These are phyloP conservation scores for Naganishia randhawae DNA, from an alignment of 768 basidiomycete species.

Conservation along the genomic window DNA sequence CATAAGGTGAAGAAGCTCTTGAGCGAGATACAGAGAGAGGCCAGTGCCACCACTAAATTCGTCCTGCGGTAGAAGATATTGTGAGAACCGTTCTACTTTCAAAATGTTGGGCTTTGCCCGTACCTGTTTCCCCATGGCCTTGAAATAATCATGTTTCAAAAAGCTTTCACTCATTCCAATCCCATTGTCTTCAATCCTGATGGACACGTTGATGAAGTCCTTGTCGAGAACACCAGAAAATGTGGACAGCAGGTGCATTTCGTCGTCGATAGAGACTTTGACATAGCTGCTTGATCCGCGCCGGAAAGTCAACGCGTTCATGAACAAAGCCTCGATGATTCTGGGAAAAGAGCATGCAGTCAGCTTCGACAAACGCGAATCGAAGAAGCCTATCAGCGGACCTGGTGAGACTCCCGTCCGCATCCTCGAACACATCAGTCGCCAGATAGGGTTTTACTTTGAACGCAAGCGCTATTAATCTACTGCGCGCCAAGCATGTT, in stretches of 20 bases:
- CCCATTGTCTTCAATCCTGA: slow-evolving; percentile 2
- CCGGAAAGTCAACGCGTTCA: slow-evolving; percentile 8
- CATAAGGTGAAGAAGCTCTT: slow-evolving; percentile 9
- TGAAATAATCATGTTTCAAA: slow-evolving; percentile 7
- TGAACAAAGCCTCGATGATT: slow-evolving; percentile 14
- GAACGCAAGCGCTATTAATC: background rate
- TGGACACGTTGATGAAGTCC: background rate
- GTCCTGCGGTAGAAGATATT: background rate
- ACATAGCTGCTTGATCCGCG: background rate
- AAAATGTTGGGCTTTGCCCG: too few species aligned
- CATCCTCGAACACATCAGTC: slow-evolving; percentile 1
- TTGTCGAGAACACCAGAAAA: background rate
- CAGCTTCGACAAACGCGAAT: background rate
- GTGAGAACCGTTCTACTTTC: background rate
- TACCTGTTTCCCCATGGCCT: slow-evolving; percentile 14
- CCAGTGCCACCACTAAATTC: slow-evolving; percentile 13
- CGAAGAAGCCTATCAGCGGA: background rate
- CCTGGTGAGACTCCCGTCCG: slow-evolving; percentile 5
- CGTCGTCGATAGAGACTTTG: slow-evolving; percentile 6
- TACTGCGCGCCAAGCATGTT: too few species aligned
- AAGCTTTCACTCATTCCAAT: background rate
- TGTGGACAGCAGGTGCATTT: background rate
- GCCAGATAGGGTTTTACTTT: slow-evolving; percentile 10
- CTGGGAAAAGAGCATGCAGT: background rate
- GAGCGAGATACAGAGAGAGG: slow-evolving; percentile 6